Evolutionary conservation across 1,284 basidiomycete genomes (phyloP).

Genomic region (Marasmius fiardii): DNA sequence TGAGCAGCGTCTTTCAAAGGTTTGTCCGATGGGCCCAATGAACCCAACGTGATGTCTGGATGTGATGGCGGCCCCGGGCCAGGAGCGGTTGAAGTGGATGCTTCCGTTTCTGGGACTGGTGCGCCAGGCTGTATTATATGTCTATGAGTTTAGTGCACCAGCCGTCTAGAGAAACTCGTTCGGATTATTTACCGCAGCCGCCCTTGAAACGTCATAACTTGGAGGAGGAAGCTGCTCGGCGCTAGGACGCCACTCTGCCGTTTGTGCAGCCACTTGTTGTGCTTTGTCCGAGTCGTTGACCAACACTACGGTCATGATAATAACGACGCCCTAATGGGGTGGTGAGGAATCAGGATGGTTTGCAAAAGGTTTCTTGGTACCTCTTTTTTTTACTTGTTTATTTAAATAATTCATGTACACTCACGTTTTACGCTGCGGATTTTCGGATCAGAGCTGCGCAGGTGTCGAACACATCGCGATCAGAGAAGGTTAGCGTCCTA

Average conservation of each 20-base stretch:
- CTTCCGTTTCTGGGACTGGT: not conserved
- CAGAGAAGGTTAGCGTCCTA: no score
- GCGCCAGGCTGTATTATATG: not conserved
- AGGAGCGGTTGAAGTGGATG: not conserved
- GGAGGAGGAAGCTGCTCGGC: not conserved
- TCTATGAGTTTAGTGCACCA: not conserved
- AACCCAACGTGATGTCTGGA: not conserved
- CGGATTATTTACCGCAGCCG: not conserved
- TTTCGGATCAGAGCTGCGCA: no score
- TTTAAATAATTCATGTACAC: no score
- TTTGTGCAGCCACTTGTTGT: no score
- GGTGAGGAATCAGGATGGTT: not conserved
- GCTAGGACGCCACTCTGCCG: no score
- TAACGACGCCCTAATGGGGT: no score
- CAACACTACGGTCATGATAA: not conserved
- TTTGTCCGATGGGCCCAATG: not conserved
- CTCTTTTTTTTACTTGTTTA: no score
- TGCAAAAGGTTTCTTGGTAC: not conserved
- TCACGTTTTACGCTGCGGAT: no score
- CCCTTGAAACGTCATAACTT: not conserved
- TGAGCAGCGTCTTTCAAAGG: not conserved
- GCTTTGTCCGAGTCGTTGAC: no score
- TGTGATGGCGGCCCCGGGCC: not conserved
- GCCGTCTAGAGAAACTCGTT: not conserved
- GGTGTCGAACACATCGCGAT: no score